Percentiles rank a stretch among this genome's conserved stretches.
These are phyloP conservation scores for Russula virescens DNA, from an alignment of 768 basidiomycete species.

Conservation along the genomic window DNA sequence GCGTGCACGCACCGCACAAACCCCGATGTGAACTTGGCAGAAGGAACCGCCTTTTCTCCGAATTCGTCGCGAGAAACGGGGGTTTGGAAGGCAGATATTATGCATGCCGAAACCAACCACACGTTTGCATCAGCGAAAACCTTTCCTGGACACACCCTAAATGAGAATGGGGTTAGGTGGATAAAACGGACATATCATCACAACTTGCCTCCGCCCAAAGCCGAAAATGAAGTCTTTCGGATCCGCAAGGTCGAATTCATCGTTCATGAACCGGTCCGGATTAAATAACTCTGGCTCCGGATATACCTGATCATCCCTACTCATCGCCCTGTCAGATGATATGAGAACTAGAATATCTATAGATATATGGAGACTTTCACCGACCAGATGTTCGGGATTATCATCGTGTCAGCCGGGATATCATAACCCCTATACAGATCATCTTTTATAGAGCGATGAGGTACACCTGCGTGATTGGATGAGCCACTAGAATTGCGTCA, in stretches of 20 bases:
- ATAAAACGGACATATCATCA: background rate
- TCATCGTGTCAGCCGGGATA: slow-evolving; percentile 21
- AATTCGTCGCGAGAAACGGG: slow-evolving; percentile 12
- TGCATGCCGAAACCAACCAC: slow-evolving; percentile 21
- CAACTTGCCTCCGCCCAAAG: slow-evolving; percentile 23
- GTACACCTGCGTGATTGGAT: slow-evolving; percentile 20
- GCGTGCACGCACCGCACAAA: slow-evolving; percentile 21
- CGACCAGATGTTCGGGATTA: slow-evolving; percentile 25
- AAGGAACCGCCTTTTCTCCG: slow-evolving; percentile 19
- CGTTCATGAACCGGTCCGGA: slow-evolving; percentile 24
- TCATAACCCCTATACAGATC: slow-evolving; percentile 24
- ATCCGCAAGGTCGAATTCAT: slow-evolving; percentile 6
- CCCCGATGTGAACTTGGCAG: slow-evolving; percentile 16
- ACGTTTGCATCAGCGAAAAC: slow-evolving; percentile 24
- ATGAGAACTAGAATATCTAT: background rate
- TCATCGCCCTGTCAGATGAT: slow-evolving; percentile 22
- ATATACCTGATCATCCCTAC: slow-evolving; percentile 20
- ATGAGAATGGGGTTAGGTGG: background rate
- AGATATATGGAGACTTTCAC: background rate
- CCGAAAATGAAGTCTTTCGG: slow-evolving; percentile 24
- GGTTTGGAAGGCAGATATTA: slow-evolving; percentile 20
- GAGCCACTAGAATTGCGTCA: background rate
- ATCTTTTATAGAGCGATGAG: slow-evolving; percentile 24
- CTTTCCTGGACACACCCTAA: slow-evolving; percentile 23
- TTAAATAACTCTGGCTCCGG: slow-evolving; percentile 13